Evolutionary conservation across 352 stramenopile genomes (phyloP).

Genomic region (Phytophthora constricta): DNA sequence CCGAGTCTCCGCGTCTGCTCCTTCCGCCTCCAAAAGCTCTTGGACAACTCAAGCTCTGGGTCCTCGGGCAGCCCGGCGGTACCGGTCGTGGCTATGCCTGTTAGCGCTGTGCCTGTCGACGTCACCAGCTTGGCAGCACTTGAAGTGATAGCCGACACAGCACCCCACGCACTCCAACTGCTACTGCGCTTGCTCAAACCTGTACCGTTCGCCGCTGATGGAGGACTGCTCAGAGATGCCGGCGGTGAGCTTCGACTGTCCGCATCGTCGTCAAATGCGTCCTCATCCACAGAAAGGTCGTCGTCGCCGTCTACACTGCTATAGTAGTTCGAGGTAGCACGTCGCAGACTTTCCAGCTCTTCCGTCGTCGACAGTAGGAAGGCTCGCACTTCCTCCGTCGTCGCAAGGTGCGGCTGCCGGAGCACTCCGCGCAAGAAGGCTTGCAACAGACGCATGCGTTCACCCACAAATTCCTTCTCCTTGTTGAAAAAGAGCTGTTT

Average conservation of each 20-base stretch:
- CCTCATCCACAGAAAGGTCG: conserved; percentile 48
- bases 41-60: conserved; percentile 55
- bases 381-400: conserved; percentile 70
- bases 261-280: conserved; percentile 42
- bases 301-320: conserved; percentile 51
- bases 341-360: conserved; percentile 77
- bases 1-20: conserved; percentile 27
- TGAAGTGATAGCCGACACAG: conserved; percentile 73
- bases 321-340: conserved; percentile 50
- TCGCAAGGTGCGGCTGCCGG: conserved; percentile 66
- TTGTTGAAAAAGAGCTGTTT: conserved; percentile 89
- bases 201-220: conserved; percentile 25
- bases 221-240: conserved; percentile 26
- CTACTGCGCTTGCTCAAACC: conserved; percentile 32
- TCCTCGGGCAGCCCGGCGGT: conserved; percentile 33
- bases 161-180: conserved; percentile 75
- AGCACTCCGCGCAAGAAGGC: conserved; percentile 82
- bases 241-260: conserved; percentile 26
- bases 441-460: conserved; percentile 83
- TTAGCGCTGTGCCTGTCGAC: conserved; percentile 65
- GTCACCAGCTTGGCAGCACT: conserved; percentile 80
- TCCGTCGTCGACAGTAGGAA: conserved; percentile 85
- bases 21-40: conserved; percentile 49
- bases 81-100: conserved; percentile 48
- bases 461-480: conserved; percentile 85